Percentiles rank a stretch among this genome's conserved stretches.
phyloP scores from a whole-genome alignment of 1,139 yeast species.

The Saccharomycopsis crataegensis region DNA sequence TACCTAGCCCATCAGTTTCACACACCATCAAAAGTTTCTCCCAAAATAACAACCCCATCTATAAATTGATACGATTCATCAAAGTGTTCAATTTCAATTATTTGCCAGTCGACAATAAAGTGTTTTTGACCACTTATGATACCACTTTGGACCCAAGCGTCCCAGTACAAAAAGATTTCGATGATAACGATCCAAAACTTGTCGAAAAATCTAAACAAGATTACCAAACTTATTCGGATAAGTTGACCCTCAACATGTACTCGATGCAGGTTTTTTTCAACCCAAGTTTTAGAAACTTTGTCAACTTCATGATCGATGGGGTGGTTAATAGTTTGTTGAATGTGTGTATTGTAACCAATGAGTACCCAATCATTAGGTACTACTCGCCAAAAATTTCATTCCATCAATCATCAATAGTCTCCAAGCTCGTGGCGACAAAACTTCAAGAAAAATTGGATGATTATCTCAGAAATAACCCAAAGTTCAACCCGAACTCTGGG shows the following conservation, averaged over 20 bases:
- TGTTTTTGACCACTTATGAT: constrained; percentile 27
- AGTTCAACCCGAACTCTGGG: constrained; percentile 47
- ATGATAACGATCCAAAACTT: constrained; percentile 15
- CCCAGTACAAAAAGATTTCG: constrained; percentile 15
- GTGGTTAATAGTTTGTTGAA: constrained; percentile 59
- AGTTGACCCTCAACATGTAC: constrained; percentile 28
- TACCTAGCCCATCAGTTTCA: constrained; percentile 40
- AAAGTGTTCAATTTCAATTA: constrained; percentile 34
- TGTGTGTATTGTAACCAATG: constrained; percentile 73
- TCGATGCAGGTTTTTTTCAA: constrained; percentile 74
- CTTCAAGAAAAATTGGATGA: constrained; percentile 64
- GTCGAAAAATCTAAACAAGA: constrained; percentile 9
- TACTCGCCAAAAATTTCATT: constrained; percentile 44
- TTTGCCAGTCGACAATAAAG: constrained; percentile 41
- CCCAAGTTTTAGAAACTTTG: constrained; percentile 53
- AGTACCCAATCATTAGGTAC: constrained; percentile 79
- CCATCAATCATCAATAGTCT: constrained; percentile 52
- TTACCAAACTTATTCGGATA: constrained; percentile 6
- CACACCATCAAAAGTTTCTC: constrained; percentile 18
- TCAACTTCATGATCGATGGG: constrained; percentile 43
- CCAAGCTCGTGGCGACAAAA: constrained; percentile 65
- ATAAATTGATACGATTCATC: constrained; percentile 26
- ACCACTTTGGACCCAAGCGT: constrained; percentile 11
- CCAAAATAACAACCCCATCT: constrained; percentile 27
- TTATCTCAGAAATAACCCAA: constrained; percentile 61